These are phyloP conservation scores for Colletotrichum sp. DNA, from an alignment of 2,329 filamentous ascomycete genomes.

Conservation along the genomic window DNA sequence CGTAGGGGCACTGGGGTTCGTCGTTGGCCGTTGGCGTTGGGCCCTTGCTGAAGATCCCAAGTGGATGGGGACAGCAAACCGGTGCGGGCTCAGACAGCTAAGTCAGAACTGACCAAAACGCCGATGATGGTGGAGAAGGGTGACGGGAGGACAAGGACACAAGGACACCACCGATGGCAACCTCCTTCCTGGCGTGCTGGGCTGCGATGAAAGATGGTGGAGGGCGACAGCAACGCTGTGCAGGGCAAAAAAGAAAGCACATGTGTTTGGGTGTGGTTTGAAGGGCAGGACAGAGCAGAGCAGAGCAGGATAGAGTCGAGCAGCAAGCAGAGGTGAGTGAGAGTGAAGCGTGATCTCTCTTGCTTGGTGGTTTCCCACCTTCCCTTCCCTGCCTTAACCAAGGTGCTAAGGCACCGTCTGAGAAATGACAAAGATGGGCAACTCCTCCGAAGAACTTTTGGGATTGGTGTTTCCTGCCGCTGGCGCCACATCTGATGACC, in stretches of 20 bases:
- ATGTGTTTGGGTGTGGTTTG: not conserved
- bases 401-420: not conserved
- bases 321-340: not conserved
- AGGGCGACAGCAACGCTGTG: not conserved
- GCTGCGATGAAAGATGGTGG: not conserved
- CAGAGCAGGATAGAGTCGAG: not conserved
- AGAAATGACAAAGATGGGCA: not conserved
- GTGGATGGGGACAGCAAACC: not conserved
- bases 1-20: not conserved
- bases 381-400: not conserved
- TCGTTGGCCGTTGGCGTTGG: not conserved
- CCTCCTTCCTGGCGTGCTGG: not conserved
- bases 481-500: slow-evolving; percentile 15
- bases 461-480: not conserved
- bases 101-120: not conserved
- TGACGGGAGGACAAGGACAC: not conserved
- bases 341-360: not conserved
- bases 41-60: not conserved
- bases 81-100: not conserved
- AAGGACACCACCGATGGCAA: not conserved
- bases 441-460: not conserved
- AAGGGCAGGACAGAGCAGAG: not conserved
- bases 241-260: not conserved
- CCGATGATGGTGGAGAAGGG: not conserved
- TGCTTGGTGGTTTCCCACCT: not conserved